Percentiles rank a stretch among this genome's conserved stretches.
Evolutionary conservation across 192 early-diverging fungal species (phyloP).

Genomic region (Coemansia sp.): DNA sequence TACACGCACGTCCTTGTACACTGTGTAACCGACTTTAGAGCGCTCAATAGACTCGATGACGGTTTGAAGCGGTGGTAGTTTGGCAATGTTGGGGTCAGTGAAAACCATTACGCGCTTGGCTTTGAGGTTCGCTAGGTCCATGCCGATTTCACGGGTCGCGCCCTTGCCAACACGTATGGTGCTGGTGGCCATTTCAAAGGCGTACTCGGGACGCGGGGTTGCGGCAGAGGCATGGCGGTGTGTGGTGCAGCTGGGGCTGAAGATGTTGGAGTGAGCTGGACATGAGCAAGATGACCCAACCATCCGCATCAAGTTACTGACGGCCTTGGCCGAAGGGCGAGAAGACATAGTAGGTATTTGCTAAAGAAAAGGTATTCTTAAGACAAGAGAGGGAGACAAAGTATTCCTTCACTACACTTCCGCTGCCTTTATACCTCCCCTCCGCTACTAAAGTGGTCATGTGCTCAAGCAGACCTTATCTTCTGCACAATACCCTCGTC

Average conservation of each 20-base stretch:
- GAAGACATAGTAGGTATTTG: background rate
- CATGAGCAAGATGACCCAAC: constrained; percentile 56
- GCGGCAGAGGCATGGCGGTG: constrained; percentile 32
- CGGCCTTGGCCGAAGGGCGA: constrained; percentile 40
- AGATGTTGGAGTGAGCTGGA: constrained; percentile 48
- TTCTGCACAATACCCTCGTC: background rate
- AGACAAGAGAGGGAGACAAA: background rate
- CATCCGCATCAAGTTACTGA: constrained; percentile 58
- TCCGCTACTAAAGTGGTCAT: background rate
- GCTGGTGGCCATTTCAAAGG: constrained; percentile 88
- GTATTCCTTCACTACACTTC: background rate
- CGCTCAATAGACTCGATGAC: constrained; percentile 77
- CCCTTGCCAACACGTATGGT: constrained; percentile 86
- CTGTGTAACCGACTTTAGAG: constrained; percentile 67
- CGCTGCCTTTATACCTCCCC: background rate
- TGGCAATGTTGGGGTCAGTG: constrained; percentile 76
- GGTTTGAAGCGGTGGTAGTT: constrained; percentile 74
- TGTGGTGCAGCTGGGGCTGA: constrained; percentile 21
- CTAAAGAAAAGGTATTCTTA: background rate
- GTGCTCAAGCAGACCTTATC: background rate
- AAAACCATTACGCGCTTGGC: constrained; percentile 86
- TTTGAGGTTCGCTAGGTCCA: constrained; percentile 79
- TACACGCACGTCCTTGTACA: constrained; percentile 79
- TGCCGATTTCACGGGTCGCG: constrained; percentile 83
- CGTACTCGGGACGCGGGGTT: constrained; percentile 63